Evolutionary conservation across 257 asterid genomes (phyloP).

Genomic region (Forsythia suspensa): DNA sequence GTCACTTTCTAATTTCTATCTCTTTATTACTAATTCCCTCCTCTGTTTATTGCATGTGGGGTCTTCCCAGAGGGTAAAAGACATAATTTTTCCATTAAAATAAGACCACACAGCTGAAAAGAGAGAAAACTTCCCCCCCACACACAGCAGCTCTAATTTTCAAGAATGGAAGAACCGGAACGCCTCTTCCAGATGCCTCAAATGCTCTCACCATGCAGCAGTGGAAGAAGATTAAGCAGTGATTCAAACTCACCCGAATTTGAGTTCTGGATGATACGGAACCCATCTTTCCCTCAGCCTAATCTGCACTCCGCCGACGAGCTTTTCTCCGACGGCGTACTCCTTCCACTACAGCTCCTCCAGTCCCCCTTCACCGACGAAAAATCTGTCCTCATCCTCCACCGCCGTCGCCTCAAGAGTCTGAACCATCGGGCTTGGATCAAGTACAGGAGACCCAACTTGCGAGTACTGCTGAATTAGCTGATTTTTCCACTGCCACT

Average conservation of each 20-base stretch:
- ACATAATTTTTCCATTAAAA: not conserved
- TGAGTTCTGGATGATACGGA: slow-evolving; percentile 81
- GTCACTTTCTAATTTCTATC: slow-evolving; percentile 22
- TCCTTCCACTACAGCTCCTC: slow-evolving; percentile 79
- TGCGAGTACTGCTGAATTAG: slow-evolving; percentile 13
- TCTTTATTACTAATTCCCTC: slow-evolving; percentile 24
- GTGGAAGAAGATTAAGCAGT: slow-evolving; percentile 47
- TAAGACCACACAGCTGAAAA: not conserved
- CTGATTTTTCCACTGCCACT: slow-evolving; percentile 29
- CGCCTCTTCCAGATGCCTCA: slow-evolving; percentile 26
- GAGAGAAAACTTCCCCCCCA: not conserved
- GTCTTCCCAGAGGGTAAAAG: not conserved
- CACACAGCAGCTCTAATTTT: not conserved
- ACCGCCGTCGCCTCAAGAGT: slow-evolving; percentile 9
- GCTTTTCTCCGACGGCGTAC: slow-evolving; percentile 82
- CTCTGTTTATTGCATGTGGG: slow-evolving; percentile 29
- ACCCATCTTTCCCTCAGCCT: slow-evolving; percentile 70
- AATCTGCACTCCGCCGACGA: slow-evolving; percentile 82
- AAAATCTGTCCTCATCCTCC: slow-evolving; percentile 4
- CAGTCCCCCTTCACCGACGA: slow-evolving; percentile 28
- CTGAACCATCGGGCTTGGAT: slow-evolving; percentile 40
- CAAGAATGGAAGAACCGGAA: slow-evolving; percentile 41
- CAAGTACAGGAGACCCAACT: slow-evolving; percentile 17
- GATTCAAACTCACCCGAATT: slow-evolving; percentile 74
- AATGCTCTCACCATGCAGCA: slow-evolving; percentile 45